These are phyloP conservation scores for Plasmodium gaboni DNA, from an alignment of 169 alveolate species.

Conservation along the genomic window DNA sequence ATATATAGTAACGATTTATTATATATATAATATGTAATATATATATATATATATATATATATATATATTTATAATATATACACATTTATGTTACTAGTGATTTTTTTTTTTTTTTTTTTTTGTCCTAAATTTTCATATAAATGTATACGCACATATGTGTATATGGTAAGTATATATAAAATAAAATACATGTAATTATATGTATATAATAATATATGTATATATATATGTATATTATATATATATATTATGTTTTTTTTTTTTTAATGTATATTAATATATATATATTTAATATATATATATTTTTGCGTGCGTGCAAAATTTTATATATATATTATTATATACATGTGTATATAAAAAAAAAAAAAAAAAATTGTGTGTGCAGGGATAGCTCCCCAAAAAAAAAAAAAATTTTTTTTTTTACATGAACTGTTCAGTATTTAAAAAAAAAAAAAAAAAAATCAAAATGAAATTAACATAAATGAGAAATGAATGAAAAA, in stretches of 20 bases:
- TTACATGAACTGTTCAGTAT: constrained; percentile 46
- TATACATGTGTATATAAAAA: too few species aligned
- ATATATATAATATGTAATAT: background rate
- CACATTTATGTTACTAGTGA: background rate
- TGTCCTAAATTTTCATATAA: constrained; percentile 33
- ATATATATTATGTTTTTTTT: too few species aligned
- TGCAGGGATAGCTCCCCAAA: constrained; percentile 19
- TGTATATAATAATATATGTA: background rate
- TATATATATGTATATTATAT: constrained; percentile 1
- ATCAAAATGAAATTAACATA: constrained; percentile 4
- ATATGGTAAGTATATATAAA: background rate
- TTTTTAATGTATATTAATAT: too few species aligned
- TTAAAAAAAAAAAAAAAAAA: constrained; percentile 22
- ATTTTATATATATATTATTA: background rate
- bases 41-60: background rate
- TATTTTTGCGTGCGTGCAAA: constrained; percentile 32
- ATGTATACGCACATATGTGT: constrained; percentile 7
- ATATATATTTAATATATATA: constrained; percentile 5
- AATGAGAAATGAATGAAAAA: constrained; percentile 9
- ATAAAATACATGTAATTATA: background rate
- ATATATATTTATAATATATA: background rate
- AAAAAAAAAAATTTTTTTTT: constrained; percentile 2
- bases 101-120: constrained; percentile 15
- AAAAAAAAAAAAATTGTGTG: constrained; percentile 7
- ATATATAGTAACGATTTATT: background rate